Conservation (phyloP, 2,329 filamentous ascomycete genomes). For the Neonectria magnoliae region DNA sequence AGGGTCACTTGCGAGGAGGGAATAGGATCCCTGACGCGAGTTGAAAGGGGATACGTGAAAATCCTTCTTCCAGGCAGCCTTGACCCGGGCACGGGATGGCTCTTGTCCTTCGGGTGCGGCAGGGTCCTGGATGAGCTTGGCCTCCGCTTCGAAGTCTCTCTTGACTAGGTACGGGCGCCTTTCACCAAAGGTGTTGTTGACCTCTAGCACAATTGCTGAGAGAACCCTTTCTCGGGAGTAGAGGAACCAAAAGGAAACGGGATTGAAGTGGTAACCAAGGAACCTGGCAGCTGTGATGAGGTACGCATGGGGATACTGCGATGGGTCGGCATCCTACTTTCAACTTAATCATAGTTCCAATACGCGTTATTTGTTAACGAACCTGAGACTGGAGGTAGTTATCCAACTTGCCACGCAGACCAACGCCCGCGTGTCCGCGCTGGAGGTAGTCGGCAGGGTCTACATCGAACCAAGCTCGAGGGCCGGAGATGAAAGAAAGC, state of each 20-base stretch:
- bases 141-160: conserved; percentile 41
- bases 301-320: conserved; percentile 73
- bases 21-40: conserved; percentile 65
- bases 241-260: conserved; percentile 82
- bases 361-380: conserved; percentile 26
- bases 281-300: conserved; percentile 76
- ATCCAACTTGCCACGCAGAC: conserved; percentile 71
- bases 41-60: conserved; percentile 84
- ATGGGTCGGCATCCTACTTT: conserved; percentile 64
- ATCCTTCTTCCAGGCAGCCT: conserved; percentile 71
- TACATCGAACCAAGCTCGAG: conserved; percentile 65
- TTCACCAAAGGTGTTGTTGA: conserved; percentile 82
- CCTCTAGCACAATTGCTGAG: conserved; percentile 74
- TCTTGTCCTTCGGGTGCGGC: background rate
- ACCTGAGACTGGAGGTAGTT: conserved; percentile 68
- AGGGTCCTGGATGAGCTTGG: conserved; percentile 19
- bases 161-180: conserved; percentile 56
- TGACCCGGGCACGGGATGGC: conserved; percentile 48
- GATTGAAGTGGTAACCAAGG: conserved; percentile 77
- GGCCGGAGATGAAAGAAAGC: conserved; percentile 45
- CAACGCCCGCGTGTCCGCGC: conserved; percentile 60
- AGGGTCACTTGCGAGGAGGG: conserved; percentile 58
- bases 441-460: conserved; percentile 69
- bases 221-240: conserved; percentile 69
- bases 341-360: conserved; percentile 21